Conservation (phyloP, 202 grass and related monocot genomes). For the Miscanthus sacchariflorus region DNA sequence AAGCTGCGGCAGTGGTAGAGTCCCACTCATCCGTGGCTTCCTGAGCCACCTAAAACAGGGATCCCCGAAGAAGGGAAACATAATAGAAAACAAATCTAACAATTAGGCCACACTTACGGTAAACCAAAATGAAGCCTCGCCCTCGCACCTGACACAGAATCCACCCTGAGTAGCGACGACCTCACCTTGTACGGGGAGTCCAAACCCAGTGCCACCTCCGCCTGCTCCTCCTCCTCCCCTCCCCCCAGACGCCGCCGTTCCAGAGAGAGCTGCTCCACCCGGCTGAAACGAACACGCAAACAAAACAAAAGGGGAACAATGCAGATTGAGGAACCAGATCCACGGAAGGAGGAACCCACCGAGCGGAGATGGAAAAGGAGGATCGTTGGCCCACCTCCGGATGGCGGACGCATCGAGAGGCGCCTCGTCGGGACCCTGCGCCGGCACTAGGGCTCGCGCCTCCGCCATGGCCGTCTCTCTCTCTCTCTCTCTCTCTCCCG, state of each 20-base stretch:
- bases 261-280: slow-evolving; percentile 54
- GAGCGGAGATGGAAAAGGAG: not conserved
- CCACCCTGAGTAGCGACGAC: not conserved
- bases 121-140: slow-evolving; percentile 11
- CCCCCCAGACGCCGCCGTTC: slow-evolving; percentile 4
- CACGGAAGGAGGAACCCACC: not conserved
- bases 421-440: slow-evolving; percentile 36
- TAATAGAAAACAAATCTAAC: not conserved
- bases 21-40: slow-evolving; percentile 47
- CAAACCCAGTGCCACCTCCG: not conserved
- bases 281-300: slow-evolving; percentile 49
- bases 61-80: not conserved
- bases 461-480: slow-evolving; percentile 52
- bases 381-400: slow-evolving; percentile 45
- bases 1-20: slow-evolving; percentile 14
- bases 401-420: slow-evolving; percentile 49
- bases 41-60: slow-evolving; percentile 37
- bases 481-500: slow-evolving; percentile 17
- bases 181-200: slow-evolving; percentile 38
- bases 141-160: not conserved
- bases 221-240: not conserved
- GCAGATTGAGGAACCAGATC: not conserved
- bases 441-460: slow-evolving; percentile 38
- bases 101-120: not conserved
- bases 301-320: not conserved